Evolutionary conservation across 2,329 filamentous ascomycete genomes (phyloP).

Genomic region (Fusarium continuum): DNA sequence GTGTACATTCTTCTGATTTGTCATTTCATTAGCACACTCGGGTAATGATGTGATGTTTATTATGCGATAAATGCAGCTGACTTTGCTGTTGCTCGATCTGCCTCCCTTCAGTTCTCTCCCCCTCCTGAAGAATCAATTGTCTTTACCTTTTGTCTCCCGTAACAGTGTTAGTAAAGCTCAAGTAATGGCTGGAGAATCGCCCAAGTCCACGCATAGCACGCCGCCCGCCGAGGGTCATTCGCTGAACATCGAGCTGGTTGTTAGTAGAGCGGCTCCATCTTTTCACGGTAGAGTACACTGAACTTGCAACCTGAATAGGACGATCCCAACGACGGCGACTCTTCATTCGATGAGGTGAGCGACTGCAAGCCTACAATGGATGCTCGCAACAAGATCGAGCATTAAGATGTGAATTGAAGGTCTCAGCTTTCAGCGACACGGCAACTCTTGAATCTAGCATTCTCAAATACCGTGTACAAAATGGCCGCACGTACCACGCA

Average conservation of each 20-base stretch:
- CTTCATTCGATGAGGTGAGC: constrained; percentile 3
- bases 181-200: not conserved
- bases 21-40: not conserved
- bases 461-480: constrained; percentile 36
- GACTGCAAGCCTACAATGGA: not conserved
- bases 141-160: not conserved
- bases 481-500: constrained; percentile 42
- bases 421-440: constrained; percentile 16
- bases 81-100: not conserved
- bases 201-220: not conserved
- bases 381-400: not conserved
- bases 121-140: not conserved
- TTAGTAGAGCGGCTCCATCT: not conserved
- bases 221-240: not conserved
- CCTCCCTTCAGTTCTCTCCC: not conserved
- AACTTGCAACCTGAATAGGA: not conserved
- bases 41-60: not conserved
- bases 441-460: constrained; percentile 32
- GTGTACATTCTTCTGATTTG: not conserved
- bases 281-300: not conserved
- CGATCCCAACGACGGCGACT: not conserved
- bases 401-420: not conserved
- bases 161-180: too few species aligned
- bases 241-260: not conserved
- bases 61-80: not conserved